Evolutionary conservation across 2,329 filamentous ascomycete genomes (phyloP).

Genomic region (Aspergillus tanneri): DNA sequence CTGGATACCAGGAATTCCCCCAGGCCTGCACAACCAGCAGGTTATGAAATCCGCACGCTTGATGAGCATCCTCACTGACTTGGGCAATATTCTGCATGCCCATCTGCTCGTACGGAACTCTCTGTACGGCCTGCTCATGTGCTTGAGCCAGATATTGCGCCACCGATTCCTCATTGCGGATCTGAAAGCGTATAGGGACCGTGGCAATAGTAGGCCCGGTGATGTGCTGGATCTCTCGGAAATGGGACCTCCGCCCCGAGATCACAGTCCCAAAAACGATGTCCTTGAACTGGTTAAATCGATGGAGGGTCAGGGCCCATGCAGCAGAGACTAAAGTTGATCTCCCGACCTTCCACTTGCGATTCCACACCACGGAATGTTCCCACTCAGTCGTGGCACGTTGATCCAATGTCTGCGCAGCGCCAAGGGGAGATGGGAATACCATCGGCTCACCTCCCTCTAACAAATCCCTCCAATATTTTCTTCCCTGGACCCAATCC

Average conservation of each 20-base stretch:
- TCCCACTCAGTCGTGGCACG: too few relatives aligned
- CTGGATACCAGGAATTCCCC: too few relatives aligned
- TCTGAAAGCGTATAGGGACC: not conserved
- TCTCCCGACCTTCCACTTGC: too few relatives aligned
- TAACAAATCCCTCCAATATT: too few relatives aligned
- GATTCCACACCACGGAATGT: too few relatives aligned
- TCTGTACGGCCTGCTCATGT: not conserved
- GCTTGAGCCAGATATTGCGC: not conserved
- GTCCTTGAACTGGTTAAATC: not conserved
- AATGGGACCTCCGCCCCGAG: not conserved
- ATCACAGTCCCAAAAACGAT: not conserved
- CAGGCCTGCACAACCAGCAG: not conserved
- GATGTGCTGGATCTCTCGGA: not conserved
- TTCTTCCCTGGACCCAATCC: too few relatives aligned
- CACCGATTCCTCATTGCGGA: not conserved
- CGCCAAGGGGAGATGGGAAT: too few relatives aligned
- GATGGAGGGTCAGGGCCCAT: not conserved
- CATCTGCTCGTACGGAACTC: not conserved
- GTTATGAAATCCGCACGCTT: not conserved
- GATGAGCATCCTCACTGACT: not conserved
- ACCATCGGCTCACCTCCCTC: too few relatives aligned
- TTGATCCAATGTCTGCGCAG: too few relatives aligned
- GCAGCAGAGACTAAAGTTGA: not conserved
- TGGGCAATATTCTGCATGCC: not conserved
- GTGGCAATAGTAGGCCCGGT: not conserved